Evolutionary conservation across 345 rosid species (phyloP), one percentile per base, ranked within the genome.

Genomic region (Iberis pinnata): DNA sequence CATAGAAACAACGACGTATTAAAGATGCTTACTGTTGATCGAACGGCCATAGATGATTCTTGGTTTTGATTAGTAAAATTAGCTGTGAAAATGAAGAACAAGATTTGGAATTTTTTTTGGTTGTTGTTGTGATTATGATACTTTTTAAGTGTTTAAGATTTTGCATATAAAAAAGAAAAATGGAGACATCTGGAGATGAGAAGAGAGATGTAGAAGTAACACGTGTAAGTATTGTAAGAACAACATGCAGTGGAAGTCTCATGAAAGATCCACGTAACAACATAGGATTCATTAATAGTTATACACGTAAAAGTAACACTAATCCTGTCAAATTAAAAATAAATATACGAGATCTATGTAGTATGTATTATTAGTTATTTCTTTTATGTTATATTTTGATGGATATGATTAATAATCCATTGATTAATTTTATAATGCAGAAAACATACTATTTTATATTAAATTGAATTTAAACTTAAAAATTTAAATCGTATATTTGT

Each of bases 101-200:
- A n/a, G n/a, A n/a, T n/a, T n/a, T n/a, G n/a, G n/a, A n/a, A n/a
- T n/a, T n/a, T n/a, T n/a, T n/a, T n/a, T n/a, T n/a, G n/a, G n/a
- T n/a, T n/a, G n/a, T n/a, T n/a, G n/a, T 22, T 37, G 10, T 33
- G 1, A n/a, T 25, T 26, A 47, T 46, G 6, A n/a, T 19, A 31
- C 16, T 64, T 10, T 64, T 10, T n/a, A 11, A 36, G 41, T 15
- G 56, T 32, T 24, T 42, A 16, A 10, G 56, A 53, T 48, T 17
- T 35, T 58, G 33, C 0, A 56, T 48, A 61, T 44, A 52, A 55
- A n/a, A n/a, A n/a, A 41, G 47, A 12, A 25, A 41, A 10, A 53
- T 24, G 52, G 63, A 76, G 68, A 48, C 18, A 73, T 68, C 79
- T 70, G 70, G 81, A 81, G 58, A 8, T 64, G 44, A 55, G 75